Evolutionary conservation across 2,329 filamentous ascomycete genomes (phyloP).

Genomic region (Apiospora marii): DNA sequence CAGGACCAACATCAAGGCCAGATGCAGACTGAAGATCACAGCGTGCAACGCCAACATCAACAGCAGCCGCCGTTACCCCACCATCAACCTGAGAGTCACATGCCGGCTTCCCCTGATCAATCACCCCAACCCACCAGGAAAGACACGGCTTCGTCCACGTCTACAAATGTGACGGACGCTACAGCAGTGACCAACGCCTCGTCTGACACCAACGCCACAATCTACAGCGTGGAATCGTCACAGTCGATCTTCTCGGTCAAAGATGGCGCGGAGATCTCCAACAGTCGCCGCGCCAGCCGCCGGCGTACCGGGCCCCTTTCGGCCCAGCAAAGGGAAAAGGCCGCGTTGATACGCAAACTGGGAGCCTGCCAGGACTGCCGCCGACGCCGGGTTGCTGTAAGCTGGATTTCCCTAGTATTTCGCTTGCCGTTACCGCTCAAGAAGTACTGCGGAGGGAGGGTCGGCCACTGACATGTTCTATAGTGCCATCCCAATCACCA

Average conservation of each 20-base stretch:
- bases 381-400: constrained; percentile 59
- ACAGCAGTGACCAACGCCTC: constrained; percentile 46
- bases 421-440: constrained; percentile 15
- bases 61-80: constrained; percentile 31
- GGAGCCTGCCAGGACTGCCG: constrained; percentile 65
- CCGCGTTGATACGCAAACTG: constrained; percentile 66
- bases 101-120: constrained; percentile 35
- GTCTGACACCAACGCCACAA: constrained; percentile 57
- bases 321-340: constrained; percentile 64
- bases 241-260: constrained; percentile 64
- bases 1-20: constrained; percentile 38
- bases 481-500: constrained; percentile 68
- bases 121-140: constrained; percentile 48
- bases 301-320: constrained; percentile 67
- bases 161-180: constrained; percentile 57
- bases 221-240: constrained; percentile 62
- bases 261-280: constrained; percentile 62
- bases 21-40: constrained; percentile 33
- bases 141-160: constrained; percentile 62
- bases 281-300: constrained; percentile 62
- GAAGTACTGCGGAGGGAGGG: constrained; percentile 11
- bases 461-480: constrained; percentile 16
- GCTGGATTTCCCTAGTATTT: constrained; percentile 29
- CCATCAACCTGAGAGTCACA: constrained; percentile 32
- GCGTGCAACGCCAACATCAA: constrained; percentile 31